These are phyloP conservation scores for Zizania latifolia DNA, from an alignment of 176 grass and related monocot species.

Conservation along the genomic window DNA sequence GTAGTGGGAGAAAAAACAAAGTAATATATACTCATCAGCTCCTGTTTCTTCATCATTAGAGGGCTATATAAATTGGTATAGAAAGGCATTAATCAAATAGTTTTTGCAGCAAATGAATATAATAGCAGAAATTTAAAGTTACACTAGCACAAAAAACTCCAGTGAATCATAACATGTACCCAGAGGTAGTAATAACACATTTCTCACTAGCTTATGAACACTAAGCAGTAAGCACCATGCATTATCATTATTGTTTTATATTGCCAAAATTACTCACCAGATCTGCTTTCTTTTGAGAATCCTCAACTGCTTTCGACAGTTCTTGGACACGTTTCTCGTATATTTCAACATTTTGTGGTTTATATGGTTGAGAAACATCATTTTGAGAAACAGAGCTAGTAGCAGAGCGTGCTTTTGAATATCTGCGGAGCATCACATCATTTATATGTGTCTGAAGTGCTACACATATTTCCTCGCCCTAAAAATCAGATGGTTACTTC, in stretches of 20 bases:
- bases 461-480: constrained; percentile 99
- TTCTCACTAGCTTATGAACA: background rate
- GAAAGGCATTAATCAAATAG: background rate
- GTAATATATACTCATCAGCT: background rate
- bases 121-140: background rate
- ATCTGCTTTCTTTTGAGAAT: constrained; percentile 90
- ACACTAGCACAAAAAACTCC: background rate
- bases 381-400: constrained; percentile 53
- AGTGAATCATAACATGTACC: background rate
- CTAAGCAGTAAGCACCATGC: background rate
- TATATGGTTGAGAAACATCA: constrained; percentile 65
- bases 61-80: background rate
- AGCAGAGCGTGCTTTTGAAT: constrained; percentile 75
- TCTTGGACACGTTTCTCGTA: constrained; percentile 77
- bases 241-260: background rate
- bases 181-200: background rate
- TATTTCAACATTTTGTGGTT: constrained; percentile 51
- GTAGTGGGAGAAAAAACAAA: background rate
- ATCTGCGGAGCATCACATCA: constrained; percentile 97
- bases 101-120: background rate
- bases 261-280: constrained; percentile 44
- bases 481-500: constrained; percentile 25
- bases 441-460: constrained; percentile 99
- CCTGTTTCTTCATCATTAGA: background rate
- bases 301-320: constrained; percentile 65